Conservation (phyloP, 495 filamentous ascomycete genomes). For the Choiromyces venosus region DNA sequence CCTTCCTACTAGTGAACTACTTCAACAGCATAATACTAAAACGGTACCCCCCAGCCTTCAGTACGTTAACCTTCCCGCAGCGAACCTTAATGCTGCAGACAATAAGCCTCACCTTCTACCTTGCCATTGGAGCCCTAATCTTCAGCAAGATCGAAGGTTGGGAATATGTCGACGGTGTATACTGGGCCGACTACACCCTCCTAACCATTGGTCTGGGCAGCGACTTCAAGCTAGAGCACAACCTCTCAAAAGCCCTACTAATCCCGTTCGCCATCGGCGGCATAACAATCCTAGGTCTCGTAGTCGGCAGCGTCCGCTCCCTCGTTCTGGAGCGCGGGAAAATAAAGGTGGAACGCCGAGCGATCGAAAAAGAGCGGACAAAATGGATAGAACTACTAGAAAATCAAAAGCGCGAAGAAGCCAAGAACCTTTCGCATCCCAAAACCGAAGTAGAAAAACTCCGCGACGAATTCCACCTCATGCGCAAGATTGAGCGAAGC, state of each 20-base stretch:
- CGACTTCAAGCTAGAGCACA: constrained; percentile 56
- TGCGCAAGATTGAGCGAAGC: constrained; percentile 70
- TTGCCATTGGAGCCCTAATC: constrained; percentile 66
- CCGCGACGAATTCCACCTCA: constrained; percentile 71
- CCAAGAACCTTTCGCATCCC: constrained; percentile 5
- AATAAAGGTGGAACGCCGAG: constrained; percentile 60
- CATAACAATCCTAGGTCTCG: constrained; percentile 74
- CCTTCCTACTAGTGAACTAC: constrained; percentile 64
- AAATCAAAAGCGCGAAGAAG: constrained; percentile 47
- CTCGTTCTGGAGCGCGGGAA: constrained; percentile 74
- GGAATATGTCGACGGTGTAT: constrained; percentile 72
- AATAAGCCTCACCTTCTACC: constrained; percentile 68
- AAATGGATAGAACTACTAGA: constrained; percentile 52
- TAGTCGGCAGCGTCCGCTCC: constrained; percentile 74
- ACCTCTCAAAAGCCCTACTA: constrained; percentile 58
- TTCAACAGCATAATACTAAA: constrained; percentile 53
- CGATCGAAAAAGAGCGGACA: constrained; percentile 64
- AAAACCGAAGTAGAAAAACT: constrained; percentile 55
- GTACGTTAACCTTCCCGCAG: constrained; percentile 60
- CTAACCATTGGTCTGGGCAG: constrained; percentile 74
- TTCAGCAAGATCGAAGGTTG: constrained; percentile 70
- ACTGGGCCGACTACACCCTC: constrained; percentile 77
- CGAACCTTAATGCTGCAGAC: constrained; percentile 85
- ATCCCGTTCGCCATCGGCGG: constrained; percentile 78
- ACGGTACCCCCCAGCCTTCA: constrained; percentile 24